Conservation (phyloP, 1,284 basidiomycete genomes). For the Ceratobasidium sp. region DNA sequence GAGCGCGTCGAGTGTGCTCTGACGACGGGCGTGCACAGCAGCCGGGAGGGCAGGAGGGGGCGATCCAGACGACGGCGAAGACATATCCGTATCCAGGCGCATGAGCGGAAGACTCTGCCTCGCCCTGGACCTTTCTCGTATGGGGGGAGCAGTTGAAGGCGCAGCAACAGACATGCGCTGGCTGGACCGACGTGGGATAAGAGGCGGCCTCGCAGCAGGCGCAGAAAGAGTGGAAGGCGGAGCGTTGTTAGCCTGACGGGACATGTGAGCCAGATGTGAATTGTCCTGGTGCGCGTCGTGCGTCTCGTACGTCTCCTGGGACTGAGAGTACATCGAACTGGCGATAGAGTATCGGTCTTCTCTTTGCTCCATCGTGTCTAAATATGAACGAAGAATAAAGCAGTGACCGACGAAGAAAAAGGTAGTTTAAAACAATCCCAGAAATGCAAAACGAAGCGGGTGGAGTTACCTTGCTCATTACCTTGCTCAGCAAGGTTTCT, state of each 20-base stretch:
- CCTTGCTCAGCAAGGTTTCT: too few species aligned
- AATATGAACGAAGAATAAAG: neutral
- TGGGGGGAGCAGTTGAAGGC: neutral
- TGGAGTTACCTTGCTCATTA: too few species aligned
- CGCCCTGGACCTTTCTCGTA: too few species aligned
- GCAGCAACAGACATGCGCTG: slow-evolving; percentile 2
- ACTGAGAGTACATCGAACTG: slow-evolving; percentile 38
- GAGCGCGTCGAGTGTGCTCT: neutral
- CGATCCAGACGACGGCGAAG: neutral
- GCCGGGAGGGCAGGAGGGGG: too few species aligned
- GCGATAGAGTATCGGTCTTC: slow-evolving; percentile 9
- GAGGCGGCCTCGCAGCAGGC: neutral
- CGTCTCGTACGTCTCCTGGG: slow-evolving; percentile 33
- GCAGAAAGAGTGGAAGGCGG: neutral
- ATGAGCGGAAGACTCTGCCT: neutral
- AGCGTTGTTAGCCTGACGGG: neutral
- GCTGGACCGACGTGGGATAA: slow-evolving; percentile 24
- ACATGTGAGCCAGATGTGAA: neutral
- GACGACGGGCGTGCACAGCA: neutral
- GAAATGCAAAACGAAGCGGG: too few species aligned
- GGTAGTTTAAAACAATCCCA: too few species aligned
- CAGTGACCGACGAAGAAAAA: neutral
- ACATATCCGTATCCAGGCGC: neutral
- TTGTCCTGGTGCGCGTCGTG: slow-evolving; percentile 16
- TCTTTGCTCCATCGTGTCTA: slow-evolving; percentile 1